These are phyloP conservation scores for Harringtonia lauricola DNA, from an alignment of 2,329 filamentous ascomycete species.

Conservation along the genomic window DNA sequence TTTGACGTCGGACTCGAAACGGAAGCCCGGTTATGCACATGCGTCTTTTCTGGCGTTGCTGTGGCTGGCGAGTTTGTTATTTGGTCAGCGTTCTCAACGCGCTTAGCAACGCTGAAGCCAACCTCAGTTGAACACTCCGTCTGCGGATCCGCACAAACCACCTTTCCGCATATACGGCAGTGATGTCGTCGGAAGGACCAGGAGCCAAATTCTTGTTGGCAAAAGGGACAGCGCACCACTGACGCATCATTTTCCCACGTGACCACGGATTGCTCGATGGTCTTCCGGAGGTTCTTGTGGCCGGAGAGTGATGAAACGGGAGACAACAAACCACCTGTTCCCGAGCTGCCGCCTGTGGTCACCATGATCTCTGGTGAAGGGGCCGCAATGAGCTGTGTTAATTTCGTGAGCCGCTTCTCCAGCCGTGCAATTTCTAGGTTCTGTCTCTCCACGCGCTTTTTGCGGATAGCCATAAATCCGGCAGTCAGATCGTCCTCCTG, in stretches of 20 bases:
- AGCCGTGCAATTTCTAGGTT: slow-evolving; percentile 80
- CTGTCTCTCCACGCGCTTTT: slow-evolving; percentile 70
- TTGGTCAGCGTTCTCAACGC: slow-evolving; percentile 29
- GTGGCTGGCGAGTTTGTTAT: slow-evolving; percentile 7
- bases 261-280: slow-evolving; percentile 83
- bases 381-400: slow-evolving; percentile 74
- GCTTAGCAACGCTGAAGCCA: slow-evolving; percentile 58
- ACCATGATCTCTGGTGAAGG: slow-evolving; percentile 32
- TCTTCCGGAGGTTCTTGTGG: slow-evolving; percentile 65
- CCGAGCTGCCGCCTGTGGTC: background rate
- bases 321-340: slow-evolving; percentile 38
- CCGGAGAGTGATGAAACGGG: slow-evolving; percentile 51
- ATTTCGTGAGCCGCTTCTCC: slow-evolving; percentile 82
- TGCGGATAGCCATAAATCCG: slow-evolving; percentile 60
- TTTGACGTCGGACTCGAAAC: background rate
- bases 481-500: slow-evolving; percentile 59
- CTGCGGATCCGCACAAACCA: slow-evolving; percentile 79
- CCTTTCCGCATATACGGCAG: slow-evolving; percentile 83
- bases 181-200: slow-evolving; percentile 93
- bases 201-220: slow-evolving; percentile 86
- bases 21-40: slow-evolving; percentile 2
- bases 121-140: slow-evolving; percentile 82
- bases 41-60: slow-evolving; percentile 17
- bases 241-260: slow-evolving; percentile 87
- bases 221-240: slow-evolving; percentile 79